Evolutionary conservation across 192 early-diverging fungal genomes (phyloP).

Genomic region (Coemansia sp.): DNA sequence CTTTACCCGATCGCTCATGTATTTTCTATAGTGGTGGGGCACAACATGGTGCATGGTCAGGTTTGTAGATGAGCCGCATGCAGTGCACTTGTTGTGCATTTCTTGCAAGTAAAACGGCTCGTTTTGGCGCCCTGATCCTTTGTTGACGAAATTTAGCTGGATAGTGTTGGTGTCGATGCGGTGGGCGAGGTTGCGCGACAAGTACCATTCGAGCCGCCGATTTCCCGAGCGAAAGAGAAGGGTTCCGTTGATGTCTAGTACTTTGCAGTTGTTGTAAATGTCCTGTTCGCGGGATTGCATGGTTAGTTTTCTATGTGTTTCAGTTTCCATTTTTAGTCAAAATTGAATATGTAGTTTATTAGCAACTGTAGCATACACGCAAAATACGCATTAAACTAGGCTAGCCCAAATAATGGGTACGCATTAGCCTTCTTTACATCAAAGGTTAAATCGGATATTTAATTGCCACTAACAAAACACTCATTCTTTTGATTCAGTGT

Average conservation of each 20-base stretch:
- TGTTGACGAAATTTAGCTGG: conserved; percentile 48
- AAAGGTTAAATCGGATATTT: too few species aligned
- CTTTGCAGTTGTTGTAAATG: conserved; percentile 47
- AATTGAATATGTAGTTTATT: neutral
- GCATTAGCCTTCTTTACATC: too few species aligned
- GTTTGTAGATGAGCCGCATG: conserved; percentile 10
- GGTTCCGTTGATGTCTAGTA: conserved; percentile 39
- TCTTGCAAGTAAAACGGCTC: conserved; percentile 53
- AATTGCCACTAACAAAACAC: neutral
- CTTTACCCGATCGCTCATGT: conserved; percentile 37
- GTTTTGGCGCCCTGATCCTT: conserved; percentile 31
- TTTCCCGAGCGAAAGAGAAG: conserved; percentile 35
- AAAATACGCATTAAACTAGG: too few species aligned
- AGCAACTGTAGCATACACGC: too few species aligned
- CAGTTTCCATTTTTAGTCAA: neutral
- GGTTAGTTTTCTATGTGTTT: neutral
- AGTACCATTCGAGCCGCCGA: conserved; percentile 42
- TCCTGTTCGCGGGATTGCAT: conserved; percentile 24
- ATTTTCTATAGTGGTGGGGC: conserved; percentile 44
- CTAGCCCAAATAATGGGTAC: too few species aligned
- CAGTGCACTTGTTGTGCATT: conserved; percentile 42
- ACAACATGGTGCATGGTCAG: conserved; percentile 53
- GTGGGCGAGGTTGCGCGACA: conserved; percentile 32
- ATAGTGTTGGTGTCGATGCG: conserved; percentile 38
- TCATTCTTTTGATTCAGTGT: neutral